Conservation (phyloP, 1,284 basidiomycete species). For the Xanthoconium separans region DNA sequence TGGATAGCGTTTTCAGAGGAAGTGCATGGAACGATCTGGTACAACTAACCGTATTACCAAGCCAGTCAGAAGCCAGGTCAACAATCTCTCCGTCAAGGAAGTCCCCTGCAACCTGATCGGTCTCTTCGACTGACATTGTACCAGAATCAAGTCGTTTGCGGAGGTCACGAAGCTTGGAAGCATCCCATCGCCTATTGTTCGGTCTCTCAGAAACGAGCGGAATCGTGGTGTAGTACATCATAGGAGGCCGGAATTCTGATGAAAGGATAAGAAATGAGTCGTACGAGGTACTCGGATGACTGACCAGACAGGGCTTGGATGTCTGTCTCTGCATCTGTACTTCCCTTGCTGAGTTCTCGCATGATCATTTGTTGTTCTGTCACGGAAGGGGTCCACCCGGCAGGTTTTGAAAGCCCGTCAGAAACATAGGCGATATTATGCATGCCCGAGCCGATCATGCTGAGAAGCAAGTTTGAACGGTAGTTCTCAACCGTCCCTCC, state of each 20-base stretch:
- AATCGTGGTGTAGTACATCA: slow-evolving; percentile 92
- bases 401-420: slow-evolving; percentile 56
- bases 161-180: slow-evolving; percentile 91
- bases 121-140: slow-evolving; percentile 81
- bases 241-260: slow-evolving; percentile 80
- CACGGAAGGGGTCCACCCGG: slow-evolving; percentile 65
- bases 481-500: slow-evolving; percentile 93
- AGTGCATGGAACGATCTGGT: not conserved
- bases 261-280: slow-evolving; percentile 7
- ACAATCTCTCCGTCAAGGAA: slow-evolving; percentile 89
- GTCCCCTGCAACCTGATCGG: slow-evolving; percentile 87
- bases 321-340: slow-evolving; percentile 77
- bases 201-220: slow-evolving; percentile 82
- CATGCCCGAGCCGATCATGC: slow-evolving; percentile 84
- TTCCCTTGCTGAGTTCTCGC: slow-evolving; percentile 83
- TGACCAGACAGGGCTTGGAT: slow-evolving; percentile 80
- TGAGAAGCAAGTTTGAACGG: slow-evolving; percentile 85
- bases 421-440: slow-evolving; percentile 57
- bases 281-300: slow-evolving; percentile 28
- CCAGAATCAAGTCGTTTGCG: slow-evolving; percentile 82
- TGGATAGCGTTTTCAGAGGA: slow-evolving; percentile 12
- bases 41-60: slow-evolving; percentile 88
- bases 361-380: slow-evolving; percentile 96
- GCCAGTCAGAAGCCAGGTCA: slow-evolving; percentile 97
- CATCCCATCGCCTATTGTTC: slow-evolving; percentile 88